Evolutionary conservation across 2,329 filamentous ascomycete species (phyloP), one percentile per base, ranked within the genome.

Genomic region (Phaeophleospora eucalypticola): DNA sequence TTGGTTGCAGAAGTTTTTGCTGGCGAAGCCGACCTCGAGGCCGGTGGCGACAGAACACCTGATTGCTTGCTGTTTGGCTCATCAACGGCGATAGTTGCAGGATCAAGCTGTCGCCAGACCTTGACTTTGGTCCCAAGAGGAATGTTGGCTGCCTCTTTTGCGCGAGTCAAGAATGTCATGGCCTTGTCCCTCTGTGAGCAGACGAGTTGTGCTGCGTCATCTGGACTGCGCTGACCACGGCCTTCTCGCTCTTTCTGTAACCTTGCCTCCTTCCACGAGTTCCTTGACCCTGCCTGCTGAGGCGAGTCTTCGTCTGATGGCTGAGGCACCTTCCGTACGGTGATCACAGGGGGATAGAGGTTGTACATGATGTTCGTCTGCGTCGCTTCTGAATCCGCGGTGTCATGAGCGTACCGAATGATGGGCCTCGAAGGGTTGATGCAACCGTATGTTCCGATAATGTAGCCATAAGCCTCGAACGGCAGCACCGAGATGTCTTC

Each of bases 361-460:
- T 97, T 93, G 65, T 86, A 95, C 58, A 86, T 74, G 38, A 95
- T 71, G 54, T 95, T 88, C 33, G 80, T 72, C 2, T 70, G 60
- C 14, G 70, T 69, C n/a, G 70, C 62, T 2, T 76, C 76, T 34
- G 80, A 77, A 1, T 75, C 72, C 6, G 82, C 78, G 21, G 85
- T 89, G 66, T 95, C 86, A 67, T 91, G 86, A 32, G 86, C 89
- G 56, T 78, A 79, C 49, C 93, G 83, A 37, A 81, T 70, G 54
- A 97, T 89, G 36, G 86, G 77, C 43, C 88, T 84, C 9, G 51
- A 38, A 27, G 80, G 82, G 14, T 81, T 71, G 47, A 80, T 81
- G 46, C 91, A 62, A 10, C 89, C 89, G 60, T 96, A 94, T 88
- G 88, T 94, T 40, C 81, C 77, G 50, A 86, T 70, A 17, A 97